A percentile compares a stretch with the other conserved stretches of the same genome.
Conservation (phyloP, 352 stramenopile genomes). For the Globisporangium splendens region DNA sequence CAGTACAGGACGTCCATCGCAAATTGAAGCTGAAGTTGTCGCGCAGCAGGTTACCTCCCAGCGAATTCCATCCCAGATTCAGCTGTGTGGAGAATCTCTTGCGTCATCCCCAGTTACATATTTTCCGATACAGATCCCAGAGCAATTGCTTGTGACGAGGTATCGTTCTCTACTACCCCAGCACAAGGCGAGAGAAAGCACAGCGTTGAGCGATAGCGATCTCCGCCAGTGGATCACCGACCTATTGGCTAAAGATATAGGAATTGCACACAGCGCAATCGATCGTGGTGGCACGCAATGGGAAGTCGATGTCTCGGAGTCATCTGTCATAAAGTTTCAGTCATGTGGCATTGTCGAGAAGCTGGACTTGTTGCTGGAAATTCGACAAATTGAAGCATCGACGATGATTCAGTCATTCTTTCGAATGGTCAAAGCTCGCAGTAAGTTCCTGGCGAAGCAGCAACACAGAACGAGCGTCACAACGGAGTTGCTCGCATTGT, state of each 20-base stretch:
- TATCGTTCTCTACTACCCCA: conserved; percentile 24
- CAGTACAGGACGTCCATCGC: conserved; percentile 21
- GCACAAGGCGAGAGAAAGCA: background rate
- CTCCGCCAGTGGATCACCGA: conserved; percentile 16
- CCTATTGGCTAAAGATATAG: conserved; percentile 12
- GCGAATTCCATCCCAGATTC: conserved; percentile 27
- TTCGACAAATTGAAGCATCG: conserved; percentile 27
- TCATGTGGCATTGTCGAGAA: conserved; percentile 29
- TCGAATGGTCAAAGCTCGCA: conserved; percentile 29
- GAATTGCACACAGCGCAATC: background rate
- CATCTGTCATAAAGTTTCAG: conserved; percentile 21
- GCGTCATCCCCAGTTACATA: conserved; percentile 13
- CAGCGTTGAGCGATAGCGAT: conserved; percentile 9
- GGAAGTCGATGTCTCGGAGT: conserved; percentile 16
- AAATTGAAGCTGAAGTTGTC: conserved; percentile 25
- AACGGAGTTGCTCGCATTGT: conserved; percentile 39
- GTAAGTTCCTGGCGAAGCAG: conserved; percentile 26
- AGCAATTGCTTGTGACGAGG: conserved; percentile 18
- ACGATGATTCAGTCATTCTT: conserved; percentile 36
- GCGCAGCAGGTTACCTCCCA: conserved; percentile 31
- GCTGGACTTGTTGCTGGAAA: conserved; percentile 35
- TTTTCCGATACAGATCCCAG: conserved; percentile 24
- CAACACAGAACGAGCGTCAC: conserved; percentile 23
- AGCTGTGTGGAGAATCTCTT: conserved; percentile 17
- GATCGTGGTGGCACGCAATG: background rate